Percentiles rank a stretch among this genome's conserved stretches.
These are phyloP conservation scores for Mycena haematopus DNA, from an alignment of 768 basidiomycete genomes.

Conservation along the genomic window DNA sequence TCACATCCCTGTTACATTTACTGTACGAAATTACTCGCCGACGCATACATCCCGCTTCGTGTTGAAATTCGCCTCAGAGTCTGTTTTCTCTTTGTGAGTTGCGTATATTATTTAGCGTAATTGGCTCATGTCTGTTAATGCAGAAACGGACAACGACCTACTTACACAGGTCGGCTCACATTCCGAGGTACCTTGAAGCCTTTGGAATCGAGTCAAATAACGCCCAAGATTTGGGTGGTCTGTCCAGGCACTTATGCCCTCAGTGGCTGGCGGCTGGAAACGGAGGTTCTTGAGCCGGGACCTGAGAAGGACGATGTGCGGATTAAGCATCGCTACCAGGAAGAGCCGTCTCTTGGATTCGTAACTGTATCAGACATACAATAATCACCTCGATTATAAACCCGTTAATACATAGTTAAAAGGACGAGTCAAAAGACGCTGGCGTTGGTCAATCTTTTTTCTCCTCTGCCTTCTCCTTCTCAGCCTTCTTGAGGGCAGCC, in stretches of 20 bases:
- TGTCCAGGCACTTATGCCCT: constrained; percentile 71
- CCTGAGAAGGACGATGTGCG: constrained; percentile 22
- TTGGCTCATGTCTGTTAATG: not conserved
- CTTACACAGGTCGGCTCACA: constrained; percentile 71
- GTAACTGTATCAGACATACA: constrained; percentile 20
- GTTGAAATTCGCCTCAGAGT: constrained; percentile 51
- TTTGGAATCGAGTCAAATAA: constrained; percentile 47
- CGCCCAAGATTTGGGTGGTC: constrained; percentile 62
- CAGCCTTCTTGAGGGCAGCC: constrained; percentile 34
- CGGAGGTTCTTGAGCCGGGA: constrained; percentile 57
- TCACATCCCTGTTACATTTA: constrained; percentile 58
- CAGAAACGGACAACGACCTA: constrained; percentile 55
- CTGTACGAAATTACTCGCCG: constrained; percentile 75
- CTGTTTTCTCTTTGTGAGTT: constrained; percentile 29
- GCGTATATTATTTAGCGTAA: not conserved
- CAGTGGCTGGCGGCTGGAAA: constrained; percentile 73
- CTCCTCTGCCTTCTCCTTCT: constrained; percentile 33
- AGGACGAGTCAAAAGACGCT: not conserved
- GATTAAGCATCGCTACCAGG: constrained; percentile 43
- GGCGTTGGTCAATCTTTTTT: constrained; percentile 3
- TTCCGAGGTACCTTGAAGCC: constrained; percentile 67
- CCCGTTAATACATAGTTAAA: constrained; percentile 8
- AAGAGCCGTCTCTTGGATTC: constrained; percentile 35
- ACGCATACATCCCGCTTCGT: constrained; percentile 64
- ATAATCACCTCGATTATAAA: not conserved